Percentiles rank a stretch among this genome's conserved stretches.
Conservation (phyloP, 1,139 yeast species). For the Sugiyamaella grinbergsii region DNA sequence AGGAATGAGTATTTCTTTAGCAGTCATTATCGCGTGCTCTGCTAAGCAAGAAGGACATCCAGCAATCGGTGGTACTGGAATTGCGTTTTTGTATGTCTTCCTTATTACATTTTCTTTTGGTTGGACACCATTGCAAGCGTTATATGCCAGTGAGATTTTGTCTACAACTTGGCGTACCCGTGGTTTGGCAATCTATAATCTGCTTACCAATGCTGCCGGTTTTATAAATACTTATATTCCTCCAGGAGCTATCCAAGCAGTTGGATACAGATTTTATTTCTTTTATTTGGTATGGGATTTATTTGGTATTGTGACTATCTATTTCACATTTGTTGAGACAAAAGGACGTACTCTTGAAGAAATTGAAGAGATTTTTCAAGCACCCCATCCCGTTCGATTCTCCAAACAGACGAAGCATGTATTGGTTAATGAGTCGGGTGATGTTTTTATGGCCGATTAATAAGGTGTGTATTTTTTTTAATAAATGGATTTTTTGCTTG, state of each 20-base stretch:
- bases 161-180: conserved; percentile 18
- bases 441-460: conserved; percentile 21
- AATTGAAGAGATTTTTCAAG: conserved; percentile 22
- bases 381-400: conserved; percentile 20
- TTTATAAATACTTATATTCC: conserved; percentile 22
- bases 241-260: conserved; percentile 22
- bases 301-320: conserved; percentile 21
- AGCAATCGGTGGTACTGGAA: conserved; percentile 20
- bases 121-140: conserved; percentile 23
- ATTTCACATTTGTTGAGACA: conserved; percentile 24
- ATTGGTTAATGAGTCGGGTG: conserved; percentile 15
- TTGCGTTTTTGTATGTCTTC: conserved; percentile 21
- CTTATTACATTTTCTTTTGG: conserved; percentile 21
- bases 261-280: conserved; percentile 22
- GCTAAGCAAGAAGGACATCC: conserved; percentile 20
- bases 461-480: background rate
- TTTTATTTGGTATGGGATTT: conserved; percentile 23
- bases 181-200: conserved; percentile 21
- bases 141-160: conserved; percentile 22
- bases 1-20: conserved; percentile 25
- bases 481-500: background rate
- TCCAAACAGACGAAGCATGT: conserved; percentile 21
- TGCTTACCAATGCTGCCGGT: conserved; percentile 16
- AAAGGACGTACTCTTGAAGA: conserved; percentile 23
- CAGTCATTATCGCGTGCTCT: conserved; percentile 26